phyloP scores from a whole-genome alignment of 164 flowering plant species.

The Brasenia schreberi region DNA sequence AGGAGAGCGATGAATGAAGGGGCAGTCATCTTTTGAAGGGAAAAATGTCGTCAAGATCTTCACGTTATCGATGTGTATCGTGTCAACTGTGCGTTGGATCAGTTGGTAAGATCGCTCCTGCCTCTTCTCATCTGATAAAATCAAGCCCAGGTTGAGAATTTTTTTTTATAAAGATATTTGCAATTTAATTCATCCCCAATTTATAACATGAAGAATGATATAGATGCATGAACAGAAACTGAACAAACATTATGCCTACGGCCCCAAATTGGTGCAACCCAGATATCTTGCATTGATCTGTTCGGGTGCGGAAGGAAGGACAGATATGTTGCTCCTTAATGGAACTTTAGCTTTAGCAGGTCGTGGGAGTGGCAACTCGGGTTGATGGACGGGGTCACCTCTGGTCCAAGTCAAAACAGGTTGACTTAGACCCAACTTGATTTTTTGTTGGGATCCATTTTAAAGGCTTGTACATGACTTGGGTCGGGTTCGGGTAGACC shows the following conservation, averaged over 20 bases:
- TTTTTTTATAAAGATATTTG: background rate
- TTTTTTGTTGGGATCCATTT: too few species aligned
- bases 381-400: too few species aligned
- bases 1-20: conserved; percentile 27
- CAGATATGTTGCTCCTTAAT: too few species aligned
- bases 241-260: background rate
- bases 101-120: conserved; percentile 25
- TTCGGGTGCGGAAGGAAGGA: too few species aligned
- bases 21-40: conserved; percentile 36
- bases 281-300: background rate
- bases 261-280: background rate
- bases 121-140: background rate
- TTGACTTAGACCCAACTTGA: too few species aligned
- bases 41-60: conserved; percentile 38
- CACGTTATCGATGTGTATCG: conserved; percentile 41
- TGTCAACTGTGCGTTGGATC: conserved; percentile 27
- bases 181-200: background rate
- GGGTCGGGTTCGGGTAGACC: too few species aligned
- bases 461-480: too few species aligned
- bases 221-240: too few species aligned
- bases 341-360: too few species aligned
- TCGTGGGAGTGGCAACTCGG: too few species aligned
- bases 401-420: too few species aligned
- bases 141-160: background rate
- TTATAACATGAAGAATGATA: too few species aligned